Conservation (phyloP, 306 rosid species). For the Erythrophleum fordii region DNA sequence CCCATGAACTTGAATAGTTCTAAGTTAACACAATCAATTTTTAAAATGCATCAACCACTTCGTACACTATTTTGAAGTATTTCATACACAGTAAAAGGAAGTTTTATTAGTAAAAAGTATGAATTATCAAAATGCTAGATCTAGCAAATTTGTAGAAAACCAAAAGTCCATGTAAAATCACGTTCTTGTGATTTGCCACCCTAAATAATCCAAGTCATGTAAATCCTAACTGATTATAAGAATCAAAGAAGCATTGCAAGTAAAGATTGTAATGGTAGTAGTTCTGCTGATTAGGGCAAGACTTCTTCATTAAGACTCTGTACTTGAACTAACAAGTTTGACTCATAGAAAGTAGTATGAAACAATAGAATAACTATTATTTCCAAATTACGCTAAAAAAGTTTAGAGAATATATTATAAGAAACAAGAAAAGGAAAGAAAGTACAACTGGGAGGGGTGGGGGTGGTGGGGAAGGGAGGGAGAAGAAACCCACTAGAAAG, state of each 20-base stretch:
- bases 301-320: constrained; percentile 9
- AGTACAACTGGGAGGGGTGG: not conserved
- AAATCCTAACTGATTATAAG: not conserved
- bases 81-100: not conserved
- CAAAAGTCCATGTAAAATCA: not conserved
- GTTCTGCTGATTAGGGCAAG: not conserved
- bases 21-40: not conserved
- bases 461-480: not conserved
- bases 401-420: not conserved
- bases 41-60: not conserved
- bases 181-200: not conserved
- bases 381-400: not conserved
- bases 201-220: not conserved
- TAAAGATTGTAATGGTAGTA: not conserved
- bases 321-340: not conserved
- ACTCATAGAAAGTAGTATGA: not conserved
- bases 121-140: constrained; percentile 2
- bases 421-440: not conserved
- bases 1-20: not conserved
- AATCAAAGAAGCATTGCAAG: not conserved
- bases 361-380: not conserved
- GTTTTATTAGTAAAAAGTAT: not conserved
- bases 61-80: not conserved
- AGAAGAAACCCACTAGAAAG: not conserved
- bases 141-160: not conserved